These are phyloP conservation scores for Fusarium haematococcum DNA, from an alignment of 2,329 filamentous ascomycete species.

Conservation along the genomic window DNA sequence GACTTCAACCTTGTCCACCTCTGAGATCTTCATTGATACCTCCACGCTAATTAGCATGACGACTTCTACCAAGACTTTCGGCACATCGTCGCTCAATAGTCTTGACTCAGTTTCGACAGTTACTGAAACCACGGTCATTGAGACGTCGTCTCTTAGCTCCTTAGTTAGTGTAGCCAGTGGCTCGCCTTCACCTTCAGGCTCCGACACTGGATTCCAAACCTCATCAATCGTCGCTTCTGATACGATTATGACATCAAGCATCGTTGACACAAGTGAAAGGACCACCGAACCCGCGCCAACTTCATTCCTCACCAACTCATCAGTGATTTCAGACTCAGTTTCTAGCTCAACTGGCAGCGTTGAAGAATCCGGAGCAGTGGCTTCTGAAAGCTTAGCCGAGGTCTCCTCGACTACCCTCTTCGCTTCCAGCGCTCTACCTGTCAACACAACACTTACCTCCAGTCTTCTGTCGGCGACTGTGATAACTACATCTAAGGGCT, in stretches of 20 bases:
- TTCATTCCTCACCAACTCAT: conserved; percentile 2
- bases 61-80: neutral
- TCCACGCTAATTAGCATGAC: neutral
- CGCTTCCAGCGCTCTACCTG: conserved; percentile 16
- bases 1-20: conserved; percentile 1
- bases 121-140: neutral
- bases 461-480: conserved; percentile 2
- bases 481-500: conserved; percentile 23
- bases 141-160: neutral
- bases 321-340: neutral
- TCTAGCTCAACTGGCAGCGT: neutral
- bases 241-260: conserved; percentile 3
- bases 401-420: conserved; percentile 2
- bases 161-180: neutral
- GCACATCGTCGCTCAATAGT: neutral
- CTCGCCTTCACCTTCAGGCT: neutral
- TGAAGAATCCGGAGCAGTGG: neutral
- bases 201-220: conserved; percentile 1
- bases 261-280: neutral
- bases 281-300: neutral
- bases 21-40: neutral
- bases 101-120: neutral
- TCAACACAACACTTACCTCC: conserved; percentile 10
- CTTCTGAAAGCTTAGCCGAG: neutral
- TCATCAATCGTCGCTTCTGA: neutral